Evolutionary conservation across 1,284 basidiomycete genomes (phyloP).

Genomic region (Pseudozyma tsukubaensis): DNA sequence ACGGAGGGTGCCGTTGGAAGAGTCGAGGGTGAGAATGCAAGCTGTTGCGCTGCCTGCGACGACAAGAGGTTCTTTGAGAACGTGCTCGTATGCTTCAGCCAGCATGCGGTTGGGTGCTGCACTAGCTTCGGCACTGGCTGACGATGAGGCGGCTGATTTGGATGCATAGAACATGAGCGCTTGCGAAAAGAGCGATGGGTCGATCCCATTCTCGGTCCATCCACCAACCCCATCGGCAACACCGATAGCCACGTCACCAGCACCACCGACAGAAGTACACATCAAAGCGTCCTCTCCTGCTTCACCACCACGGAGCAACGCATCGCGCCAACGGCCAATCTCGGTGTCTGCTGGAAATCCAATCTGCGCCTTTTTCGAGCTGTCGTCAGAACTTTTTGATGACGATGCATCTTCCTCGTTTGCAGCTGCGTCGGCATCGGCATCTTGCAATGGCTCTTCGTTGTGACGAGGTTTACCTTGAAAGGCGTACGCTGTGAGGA

Average conservation of each 20-base stretch:
- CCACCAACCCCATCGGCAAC: conserved; percentile 79
- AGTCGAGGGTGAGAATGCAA: conserved; percentile 81
- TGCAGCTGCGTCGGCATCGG: conserved; percentile 26
- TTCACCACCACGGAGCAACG: conserved; percentile 72
- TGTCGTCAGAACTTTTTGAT: conserved; percentile 1
- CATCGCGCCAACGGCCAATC: conserved; percentile 80
- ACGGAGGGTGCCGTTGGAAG: conserved; percentile 78
- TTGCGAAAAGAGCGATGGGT: conserved; percentile 81
- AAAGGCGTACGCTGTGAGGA: conserved; percentile 81
- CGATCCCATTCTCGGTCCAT: conserved; percentile 81
- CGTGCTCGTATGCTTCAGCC: conserved; percentile 78
- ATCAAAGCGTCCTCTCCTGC: conserved; percentile 70
- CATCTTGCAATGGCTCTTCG: conserved; percentile 35
- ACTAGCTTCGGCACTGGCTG: conserved; percentile 19
- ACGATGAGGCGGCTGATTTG: conserved; percentile 70
- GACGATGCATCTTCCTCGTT: conserved; percentile 28
- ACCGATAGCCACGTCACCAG: conserved; percentile 81
- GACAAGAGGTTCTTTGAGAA: conserved; percentile 78
- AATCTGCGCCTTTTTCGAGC: conserved; percentile 64
- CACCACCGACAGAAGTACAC: conserved; percentile 74
- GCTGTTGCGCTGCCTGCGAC: conserved; percentile 87
- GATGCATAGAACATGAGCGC: conserved; percentile 77
- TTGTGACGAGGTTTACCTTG: conserved; percentile 76
- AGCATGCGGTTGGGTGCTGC: conserved; percentile 73
- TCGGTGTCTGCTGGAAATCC: conserved; percentile 76